These are phyloP conservation scores for Talaromyces funiculosus DNA, from an alignment of 2,329 filamentous ascomycete genomes.

Conservation along the genomic window DNA sequence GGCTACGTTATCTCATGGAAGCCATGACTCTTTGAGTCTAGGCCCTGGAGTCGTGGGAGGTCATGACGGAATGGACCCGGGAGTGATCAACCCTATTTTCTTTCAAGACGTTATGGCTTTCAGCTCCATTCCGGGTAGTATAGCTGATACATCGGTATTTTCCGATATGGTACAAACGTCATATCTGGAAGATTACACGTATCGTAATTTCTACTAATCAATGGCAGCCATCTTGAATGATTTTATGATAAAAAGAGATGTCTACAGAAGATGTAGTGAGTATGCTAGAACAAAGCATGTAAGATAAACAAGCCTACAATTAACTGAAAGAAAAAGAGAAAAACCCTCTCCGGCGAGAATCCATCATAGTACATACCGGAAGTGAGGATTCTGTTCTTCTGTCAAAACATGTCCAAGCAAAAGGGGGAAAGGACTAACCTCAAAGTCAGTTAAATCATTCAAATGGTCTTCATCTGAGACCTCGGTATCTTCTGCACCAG, in stretches of 20 bases:
- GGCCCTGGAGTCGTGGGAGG: neutral
- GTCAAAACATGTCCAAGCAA: neutral
- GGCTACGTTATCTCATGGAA: neutral
- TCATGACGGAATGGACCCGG: neutral
- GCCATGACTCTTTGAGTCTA: neutral
- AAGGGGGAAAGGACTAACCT: neutral
- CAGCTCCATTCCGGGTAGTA: neutral
- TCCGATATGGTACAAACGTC: constrained; percentile 9
- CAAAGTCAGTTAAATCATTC: constrained; percentile 3
- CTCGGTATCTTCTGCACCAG: neutral
- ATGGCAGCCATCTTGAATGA: neutral
- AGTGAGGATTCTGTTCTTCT: neutral
- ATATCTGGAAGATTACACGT: constrained; percentile 12
- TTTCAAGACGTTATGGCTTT: neutral
- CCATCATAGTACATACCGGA: constrained; percentile 5
- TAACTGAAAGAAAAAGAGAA: neutral
- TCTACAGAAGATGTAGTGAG: neutral
- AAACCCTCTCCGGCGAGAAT: neutral
- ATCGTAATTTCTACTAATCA: constrained; percentile 6
- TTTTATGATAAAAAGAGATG: neutral
- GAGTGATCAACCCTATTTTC: neutral
- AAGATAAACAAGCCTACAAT: neutral
- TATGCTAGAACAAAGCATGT: neutral
- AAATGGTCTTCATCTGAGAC: neutral
- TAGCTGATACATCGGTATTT: neutral